Conservation (phyloP, 768 basidiomycete species). For the Mycena alexandri region DNA sequence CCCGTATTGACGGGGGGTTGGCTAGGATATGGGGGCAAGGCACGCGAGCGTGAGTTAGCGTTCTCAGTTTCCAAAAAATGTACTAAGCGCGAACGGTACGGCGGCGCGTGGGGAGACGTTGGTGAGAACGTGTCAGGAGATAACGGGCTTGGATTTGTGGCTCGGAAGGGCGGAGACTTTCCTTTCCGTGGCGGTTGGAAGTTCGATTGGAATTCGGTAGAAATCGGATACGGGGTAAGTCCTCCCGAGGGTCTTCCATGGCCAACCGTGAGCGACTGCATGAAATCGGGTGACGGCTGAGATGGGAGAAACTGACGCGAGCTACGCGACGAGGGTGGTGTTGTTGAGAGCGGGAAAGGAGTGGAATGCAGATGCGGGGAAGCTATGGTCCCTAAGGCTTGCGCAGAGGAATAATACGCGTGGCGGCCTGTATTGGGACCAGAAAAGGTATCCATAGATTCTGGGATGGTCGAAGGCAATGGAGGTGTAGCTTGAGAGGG, state of each 20-base stretch:
- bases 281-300: slow-evolving; percentile 16
- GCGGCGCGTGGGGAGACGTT: slow-evolving; percentile 17
- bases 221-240: slow-evolving; percentile 18
- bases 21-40: slow-evolving; percentile 34
- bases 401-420: slow-evolving; percentile 5
- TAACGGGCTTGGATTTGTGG: slow-evolving; percentile 1
- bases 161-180: slow-evolving; percentile 6
- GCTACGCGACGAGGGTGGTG: neutral
- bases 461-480: neutral
- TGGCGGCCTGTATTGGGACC: neutral
- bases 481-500: slow-evolving; percentile 15
- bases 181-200: slow-evolving; percentile 25
- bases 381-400: neutral
- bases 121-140: neutral
- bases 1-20: slow-evolving; percentile 23
- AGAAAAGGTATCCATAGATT: neutral
- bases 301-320: slow-evolving; percentile 16
- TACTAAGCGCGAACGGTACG: slow-evolving; percentile 12
- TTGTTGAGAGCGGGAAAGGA: neutral
- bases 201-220: neutral
- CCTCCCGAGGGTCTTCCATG: neutral
- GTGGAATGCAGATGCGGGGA: no score
- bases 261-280: neutral
- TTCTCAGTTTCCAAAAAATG: slow-evolving; percentile 16
- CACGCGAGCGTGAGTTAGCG: slow-evolving; percentile 17